Conservation (phyloP, 441 rosid species). For the Erodium trifolium region DNA sequence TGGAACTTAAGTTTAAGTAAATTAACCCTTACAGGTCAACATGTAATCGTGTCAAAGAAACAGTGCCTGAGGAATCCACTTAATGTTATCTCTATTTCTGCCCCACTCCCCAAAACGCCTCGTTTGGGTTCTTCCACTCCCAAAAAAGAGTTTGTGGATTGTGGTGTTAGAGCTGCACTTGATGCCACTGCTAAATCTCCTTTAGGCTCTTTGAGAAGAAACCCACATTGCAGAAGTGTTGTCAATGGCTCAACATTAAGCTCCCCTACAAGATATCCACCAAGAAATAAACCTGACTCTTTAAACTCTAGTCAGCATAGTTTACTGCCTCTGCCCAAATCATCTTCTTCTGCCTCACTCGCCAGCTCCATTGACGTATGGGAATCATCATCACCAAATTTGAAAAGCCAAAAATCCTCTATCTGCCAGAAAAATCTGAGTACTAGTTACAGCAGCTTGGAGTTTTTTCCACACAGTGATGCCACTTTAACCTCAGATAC, state of each 20-base stretch:
- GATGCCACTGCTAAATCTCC: too few relatives aligned
- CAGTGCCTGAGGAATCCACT: constrained; percentile 26
- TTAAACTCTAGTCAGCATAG: constrained; percentile 17
- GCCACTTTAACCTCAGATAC: constrained; percentile 10
- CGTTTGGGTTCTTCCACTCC: constrained; percentile 21
- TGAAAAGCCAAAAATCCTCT: neutral
- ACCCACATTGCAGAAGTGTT: too few relatives aligned
- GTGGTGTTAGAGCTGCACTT: constrained; percentile 21
- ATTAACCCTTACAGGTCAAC: constrained; percentile 26
- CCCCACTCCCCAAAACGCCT: constrained; percentile 22
- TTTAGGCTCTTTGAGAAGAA: too few relatives aligned
- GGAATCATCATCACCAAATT: constrained; percentile 10
- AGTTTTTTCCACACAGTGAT: neutral
- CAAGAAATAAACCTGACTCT: constrained; percentile 13
- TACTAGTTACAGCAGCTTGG: too few relatives aligned
- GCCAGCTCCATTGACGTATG: constrained; percentile 8
- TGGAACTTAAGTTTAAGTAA: neutral
- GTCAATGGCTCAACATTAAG: too few relatives aligned
- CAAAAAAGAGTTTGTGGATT: constrained; percentile 12
- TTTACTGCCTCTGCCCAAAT: constrained; percentile 18
- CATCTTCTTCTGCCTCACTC: constrained; percentile 14
- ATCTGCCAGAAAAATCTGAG: too few relatives aligned
- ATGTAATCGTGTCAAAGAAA: constrained; percentile 23
- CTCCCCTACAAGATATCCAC: too few relatives aligned
- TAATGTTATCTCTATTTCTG: constrained; percentile 10